Evolutionary conservation across 2,329 filamentous ascomycete genomes (phyloP), one percentile per base, ranked within the genome.

Genomic region (Penicillium sp.): DNA sequence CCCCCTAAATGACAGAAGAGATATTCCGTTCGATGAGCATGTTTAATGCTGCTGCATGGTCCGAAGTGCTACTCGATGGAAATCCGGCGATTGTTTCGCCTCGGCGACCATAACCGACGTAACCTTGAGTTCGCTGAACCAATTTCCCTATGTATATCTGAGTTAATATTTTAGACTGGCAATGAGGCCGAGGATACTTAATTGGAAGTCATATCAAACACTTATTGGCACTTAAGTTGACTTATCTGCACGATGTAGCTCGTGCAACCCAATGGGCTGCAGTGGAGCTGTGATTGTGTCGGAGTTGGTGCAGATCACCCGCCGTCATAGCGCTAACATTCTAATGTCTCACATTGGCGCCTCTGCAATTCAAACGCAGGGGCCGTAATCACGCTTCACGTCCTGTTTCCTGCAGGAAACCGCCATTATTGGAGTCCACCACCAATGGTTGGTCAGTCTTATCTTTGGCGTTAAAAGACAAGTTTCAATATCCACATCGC

Each of bases 1-100:
- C 8, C 23, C 10, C 9, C 12, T 25, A 3, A 29, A 5, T 35
- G 3, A 13, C 0, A 33, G 48, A 10, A 45, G 39, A 0, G 47
- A 57, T 6, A 1, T 48, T 3, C 12, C 51, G 6, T 51, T 47
- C 1, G 62, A 59, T 19, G 38, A 62, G 7, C 36, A 59, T 35
- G 55, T 62, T 39, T 59, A 36, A 17, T 2, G 4, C 3, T 39
- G 8, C 13, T 25, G 19, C 15, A 48, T 25, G 17, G 0, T 36
- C 9, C 8, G 13, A 35, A 35, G 2, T 29, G 8, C 15, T 25
- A 19, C 31, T 25, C 9, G 1, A 12, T 25, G 21, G 15, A 35
- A 23, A 25, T 2, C 29, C 10, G 31, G 8, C 4, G 9, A 13
- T n/a, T 25, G 10, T 21, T 35, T 45, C 17, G 6, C 25, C 27